Conservation (phyloP, 257 asterid genomes). For the Solanum peruvianum region DNA sequence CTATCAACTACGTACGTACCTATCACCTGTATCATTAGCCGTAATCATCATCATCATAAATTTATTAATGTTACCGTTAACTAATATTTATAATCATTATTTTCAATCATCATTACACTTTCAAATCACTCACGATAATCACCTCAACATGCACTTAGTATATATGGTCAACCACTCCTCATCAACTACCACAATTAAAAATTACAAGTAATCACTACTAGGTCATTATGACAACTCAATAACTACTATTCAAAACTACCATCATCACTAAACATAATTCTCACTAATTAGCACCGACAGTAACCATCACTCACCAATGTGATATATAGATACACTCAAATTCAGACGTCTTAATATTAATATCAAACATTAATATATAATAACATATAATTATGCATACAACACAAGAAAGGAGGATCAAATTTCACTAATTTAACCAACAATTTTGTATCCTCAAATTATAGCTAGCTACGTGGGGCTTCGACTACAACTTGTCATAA, state of each 20-base stretch:
- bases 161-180: neutral
- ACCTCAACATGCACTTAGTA: neutral
- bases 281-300: neutral
- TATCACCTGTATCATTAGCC: neutral
- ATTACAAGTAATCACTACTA: neutral
- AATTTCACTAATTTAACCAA: no score
- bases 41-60: neutral
- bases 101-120: neutral
- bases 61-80: no score
- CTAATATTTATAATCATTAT: no score
- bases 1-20: neutral
- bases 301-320: no score
- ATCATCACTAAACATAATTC: no score
- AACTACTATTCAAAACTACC: neutral
- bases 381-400: no score
- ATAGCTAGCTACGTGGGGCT: neutral
- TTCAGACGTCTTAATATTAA: no score
- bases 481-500: neutral
- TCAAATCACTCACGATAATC: no score
- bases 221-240: neutral
- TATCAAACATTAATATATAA: no score
- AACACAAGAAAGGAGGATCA: no score
- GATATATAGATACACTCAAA: no score
- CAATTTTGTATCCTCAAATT: neutral
- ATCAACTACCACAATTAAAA: no score